Base-by-base conservation (phyloP, 2,329 filamentous ascomycete genomes). In the Fusarium abutilonis region DNA sequence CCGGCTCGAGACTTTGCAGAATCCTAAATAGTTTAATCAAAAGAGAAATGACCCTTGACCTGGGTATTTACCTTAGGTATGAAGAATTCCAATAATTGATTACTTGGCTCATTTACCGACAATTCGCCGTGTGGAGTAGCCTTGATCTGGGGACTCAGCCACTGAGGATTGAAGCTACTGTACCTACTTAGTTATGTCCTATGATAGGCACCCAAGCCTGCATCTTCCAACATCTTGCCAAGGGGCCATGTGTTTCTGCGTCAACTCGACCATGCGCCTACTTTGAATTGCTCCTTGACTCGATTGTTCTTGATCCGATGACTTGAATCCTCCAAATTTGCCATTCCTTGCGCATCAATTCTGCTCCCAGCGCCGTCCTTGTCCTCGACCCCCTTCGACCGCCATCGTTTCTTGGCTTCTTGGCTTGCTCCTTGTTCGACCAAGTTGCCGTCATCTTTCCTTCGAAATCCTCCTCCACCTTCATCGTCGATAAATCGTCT, bases 171-270 rank as follows among this genome's bases (percentile, higher is more conserved):
- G 56, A 60, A 55, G 60, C 61, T 62, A 26, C 23, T 4, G 23
- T 26, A 26, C 23, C 19, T 19, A 19, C 23, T 8, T 26, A 26
- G 23, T 6, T 8, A 26, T 19, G 19, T 19, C 23, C 23, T 26
- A 63, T 64, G 61, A 64, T 64, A 62, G 56, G 50, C 15, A 40
- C 21, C 32, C 43, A 59, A 51, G 60, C 51, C 52, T 65, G 57
- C 36, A 60, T 63, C 60, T 52, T 63, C 62, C 62, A 69, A 60
- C 64, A 69, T 67, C 56, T 56, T 56, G 47, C 63, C 59, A 70
- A 70, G 67, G 64, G 58, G 66, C 66, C 60, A 67, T 67, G 57
- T 68, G 68, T 69, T 69, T 69, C 61, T 69, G 55, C 51, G 48
- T 69, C 62, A 59, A 69, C 56, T 62, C 47, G 53, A 67, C 60